A percentile compares a stretch with the other conserved stretches of the same genome.
Evolutionary conservation across 345 rosid genomes (phyloP).

Genomic region (Murraya koenigii): DNA sequence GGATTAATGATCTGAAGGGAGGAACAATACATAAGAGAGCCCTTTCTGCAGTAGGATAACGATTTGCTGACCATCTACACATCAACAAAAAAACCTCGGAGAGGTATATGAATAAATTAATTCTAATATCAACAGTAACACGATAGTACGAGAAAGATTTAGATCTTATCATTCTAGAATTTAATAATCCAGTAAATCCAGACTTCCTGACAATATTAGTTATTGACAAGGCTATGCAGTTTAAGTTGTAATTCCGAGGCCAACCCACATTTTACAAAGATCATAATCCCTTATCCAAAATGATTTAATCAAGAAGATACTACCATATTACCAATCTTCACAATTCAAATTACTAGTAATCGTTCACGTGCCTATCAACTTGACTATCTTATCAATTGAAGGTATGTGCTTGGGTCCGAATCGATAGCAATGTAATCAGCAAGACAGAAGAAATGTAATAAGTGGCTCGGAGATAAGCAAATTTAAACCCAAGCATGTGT

Average conservation of each 20-base stretch:
- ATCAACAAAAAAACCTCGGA: not conserved
- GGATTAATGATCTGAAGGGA: not conserved
- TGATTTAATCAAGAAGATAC: not conserved
- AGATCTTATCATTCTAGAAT: not conserved
- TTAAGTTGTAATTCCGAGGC: not conserved
- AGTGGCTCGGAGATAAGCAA: not conserved
- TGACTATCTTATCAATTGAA: not conserved
- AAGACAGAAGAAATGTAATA: not conserved
- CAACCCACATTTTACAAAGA: not conserved
- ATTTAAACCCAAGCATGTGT: not conserved
- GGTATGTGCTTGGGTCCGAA: not conserved
- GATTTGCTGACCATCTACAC: not conserved
- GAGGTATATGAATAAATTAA: not conserved
- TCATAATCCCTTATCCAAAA: not conserved
- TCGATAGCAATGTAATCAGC: not conserved
- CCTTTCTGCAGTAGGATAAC: not conserved
- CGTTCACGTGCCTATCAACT: not conserved
- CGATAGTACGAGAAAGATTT: not conserved
- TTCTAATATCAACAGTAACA: not conserved
- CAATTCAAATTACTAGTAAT: not conserved
- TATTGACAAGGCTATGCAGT: not conserved
- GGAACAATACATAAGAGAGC: not conserved
- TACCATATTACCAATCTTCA: not conserved
- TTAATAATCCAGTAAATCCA: not conserved
- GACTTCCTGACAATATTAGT: not conserved